Evolutionary conservation across 345 rosid genomes (phyloP), one percentile per base, ranked within the genome.

Genomic region (Eutrema heterophyllum): DNA sequence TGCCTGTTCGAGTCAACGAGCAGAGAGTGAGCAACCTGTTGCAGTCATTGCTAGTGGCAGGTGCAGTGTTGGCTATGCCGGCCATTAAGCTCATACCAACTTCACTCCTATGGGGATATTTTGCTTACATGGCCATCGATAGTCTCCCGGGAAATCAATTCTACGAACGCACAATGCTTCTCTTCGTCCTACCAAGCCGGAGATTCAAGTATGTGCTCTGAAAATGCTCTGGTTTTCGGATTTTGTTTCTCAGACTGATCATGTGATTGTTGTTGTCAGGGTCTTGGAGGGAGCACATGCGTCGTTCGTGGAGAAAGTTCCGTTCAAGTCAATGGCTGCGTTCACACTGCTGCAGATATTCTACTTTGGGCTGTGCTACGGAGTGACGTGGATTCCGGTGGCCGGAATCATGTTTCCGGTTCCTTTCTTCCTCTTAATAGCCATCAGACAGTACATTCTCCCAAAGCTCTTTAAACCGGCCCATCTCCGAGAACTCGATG

Each of bases 61-160:
- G 75, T 62, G 80, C 90, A 30, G 82, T 90, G 9, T 70, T 55
- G n/a, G 98, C 92, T 0, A 78, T 85, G 81, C 93, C 97, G 0
- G 87, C 83, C 26, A 84, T 93, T 41, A 93, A 88, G 78, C 82
- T 67, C 62, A 88, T 90, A 67, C 98, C 98, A 0, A 84, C 98
- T 36, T 88, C 97, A 21, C 83, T 90, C 39, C 85, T 93, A 1
- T 93, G 93, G 95, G 97, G 97, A 45, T 93, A 93, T 68, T 93
- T 93, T 3, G 90, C 93, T 2, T 89, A 85, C 79, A 90, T 93
- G 98, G 96, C 98, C 27, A 82, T 93, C 4, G 97, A 93, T 79
- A 90, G 96, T 75, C 95, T 93, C 13, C 96, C 90, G 0, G 97
- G 98, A 5, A 93, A 90, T 73, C 97, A 90, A 8, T 93, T 90